phyloP scores from a whole-genome alignment of 768 basidiomycete species.

The Mycena vulgaris region DNA sequence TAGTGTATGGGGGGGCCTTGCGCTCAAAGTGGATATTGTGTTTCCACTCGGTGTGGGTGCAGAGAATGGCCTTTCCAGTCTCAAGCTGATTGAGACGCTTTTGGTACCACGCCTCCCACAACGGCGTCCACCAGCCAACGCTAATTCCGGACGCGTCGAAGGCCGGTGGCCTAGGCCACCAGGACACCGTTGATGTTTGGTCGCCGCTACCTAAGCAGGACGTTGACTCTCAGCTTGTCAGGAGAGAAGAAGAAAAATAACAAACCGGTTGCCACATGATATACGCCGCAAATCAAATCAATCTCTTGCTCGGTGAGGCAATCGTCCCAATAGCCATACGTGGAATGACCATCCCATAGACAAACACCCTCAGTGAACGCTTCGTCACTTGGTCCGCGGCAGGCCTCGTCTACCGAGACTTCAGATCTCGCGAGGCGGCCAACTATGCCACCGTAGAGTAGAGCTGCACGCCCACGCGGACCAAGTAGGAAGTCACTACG shows the following conservation, averaged over 20 bases:
- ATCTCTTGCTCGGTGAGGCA: not conserved
- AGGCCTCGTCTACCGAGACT: not conserved
- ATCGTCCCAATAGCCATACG: not conserved
- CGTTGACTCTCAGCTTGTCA: too few relatives aligned
- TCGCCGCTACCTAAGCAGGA: too few relatives aligned
- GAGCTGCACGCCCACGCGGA: conserved; percentile 38
- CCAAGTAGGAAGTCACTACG: conserved; percentile 18
- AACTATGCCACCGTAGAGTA: not conserved
- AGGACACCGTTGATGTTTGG: not conserved
- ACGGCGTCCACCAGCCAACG: not conserved
- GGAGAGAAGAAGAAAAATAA: too few relatives aligned
- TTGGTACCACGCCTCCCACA: not conserved
- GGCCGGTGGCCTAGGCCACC: not conserved
- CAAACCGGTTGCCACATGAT: not conserved
- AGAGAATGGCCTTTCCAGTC: not conserved
- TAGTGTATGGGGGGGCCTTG: not conserved
- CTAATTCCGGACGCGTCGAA: not conserved
- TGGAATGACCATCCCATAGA: not conserved
- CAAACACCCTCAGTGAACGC: not conserved
- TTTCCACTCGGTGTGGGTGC: not conserved
- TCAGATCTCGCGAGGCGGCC: not conserved
- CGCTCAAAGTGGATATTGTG: not conserved
- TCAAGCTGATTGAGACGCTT: not conserved
- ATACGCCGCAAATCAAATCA: not conserved
- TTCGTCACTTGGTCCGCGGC: too few relatives aligned